Conservation (phyloP, 306 rosid genomes). For the Cyamopsis tetragonoloba region DNA sequence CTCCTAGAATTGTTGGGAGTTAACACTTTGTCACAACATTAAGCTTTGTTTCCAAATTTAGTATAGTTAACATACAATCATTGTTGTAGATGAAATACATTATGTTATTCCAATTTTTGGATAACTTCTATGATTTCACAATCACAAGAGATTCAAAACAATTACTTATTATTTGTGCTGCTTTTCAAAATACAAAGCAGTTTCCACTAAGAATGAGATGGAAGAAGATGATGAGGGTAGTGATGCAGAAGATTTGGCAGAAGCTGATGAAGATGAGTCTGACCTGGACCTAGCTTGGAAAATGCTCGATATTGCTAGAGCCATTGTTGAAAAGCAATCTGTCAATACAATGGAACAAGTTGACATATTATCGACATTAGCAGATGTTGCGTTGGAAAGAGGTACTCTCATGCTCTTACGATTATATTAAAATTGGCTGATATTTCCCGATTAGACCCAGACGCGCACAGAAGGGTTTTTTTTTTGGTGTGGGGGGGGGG, state of each 20-base stretch:
- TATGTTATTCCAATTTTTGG: not conserved
- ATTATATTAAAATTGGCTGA: not conserved
- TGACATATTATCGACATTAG: conserved; percentile 86
- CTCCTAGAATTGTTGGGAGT: conserved; percentile 3
- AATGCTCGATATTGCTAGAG: conserved; percentile 97
- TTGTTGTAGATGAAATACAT: not conserved
- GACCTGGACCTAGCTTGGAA: conserved; percentile 99
- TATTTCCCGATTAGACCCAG: not conserved
- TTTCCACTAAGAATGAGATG: conserved; percentile 48
- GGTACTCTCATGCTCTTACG: conserved; percentile 38
- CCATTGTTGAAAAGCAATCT: conserved; percentile 77
- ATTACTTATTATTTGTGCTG: conserved; percentile 7
- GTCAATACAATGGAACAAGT: conserved; percentile 80
- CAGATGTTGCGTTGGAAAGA: conserved; percentile 93
- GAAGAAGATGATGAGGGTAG: conserved; percentile 58
- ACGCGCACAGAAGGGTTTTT: not conserved
- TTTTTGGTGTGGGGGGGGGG: too few species aligned
- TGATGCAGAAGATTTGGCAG: conserved; percentile 72
- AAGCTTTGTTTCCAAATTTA: not conserved
- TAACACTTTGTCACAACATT: not conserved
- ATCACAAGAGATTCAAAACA: not conserved
- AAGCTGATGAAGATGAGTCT: conserved; percentile 87
- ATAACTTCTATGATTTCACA: not conserved
- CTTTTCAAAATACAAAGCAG: conserved; percentile 36
- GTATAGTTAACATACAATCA: not conserved